Evolutionary conservation across 805 yeast species (phyloP).

Genomic region (Metschnikowia aberdeeniae): DNA sequence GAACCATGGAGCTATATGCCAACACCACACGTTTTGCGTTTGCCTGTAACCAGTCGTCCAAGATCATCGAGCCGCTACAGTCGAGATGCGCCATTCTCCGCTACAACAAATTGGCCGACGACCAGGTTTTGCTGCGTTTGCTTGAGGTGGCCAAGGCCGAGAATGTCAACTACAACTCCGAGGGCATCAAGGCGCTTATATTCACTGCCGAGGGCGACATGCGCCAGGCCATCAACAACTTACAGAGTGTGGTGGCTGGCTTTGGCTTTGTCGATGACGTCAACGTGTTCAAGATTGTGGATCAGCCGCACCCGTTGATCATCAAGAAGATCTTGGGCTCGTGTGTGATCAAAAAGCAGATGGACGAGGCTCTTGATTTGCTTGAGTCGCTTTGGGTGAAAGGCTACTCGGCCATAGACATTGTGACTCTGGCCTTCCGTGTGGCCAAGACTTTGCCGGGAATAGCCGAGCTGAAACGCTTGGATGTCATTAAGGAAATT

Average conservation of each 20-base stretch:
- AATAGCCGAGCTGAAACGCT: slow-evolving; percentile 60
- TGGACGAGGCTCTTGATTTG: slow-evolving; percentile 63
- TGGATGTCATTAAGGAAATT: slow-evolving; percentile 78
- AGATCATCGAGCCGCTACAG: slow-evolving; percentile 94
- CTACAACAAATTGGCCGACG: slow-evolving; percentile 75
- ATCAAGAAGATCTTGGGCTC: slow-evolving; percentile 59
- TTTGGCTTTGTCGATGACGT: slow-evolving; percentile 87
- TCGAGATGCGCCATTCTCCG: slow-evolving; percentile 93
- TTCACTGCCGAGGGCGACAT: slow-evolving; percentile 98
- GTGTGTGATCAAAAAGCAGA: slow-evolving; percentile 34
- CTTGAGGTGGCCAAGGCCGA: slow-evolving; percentile 68
- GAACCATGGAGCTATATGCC: slow-evolving; percentile 95
- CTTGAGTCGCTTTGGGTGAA: slow-evolving; percentile 75
- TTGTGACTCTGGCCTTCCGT: slow-evolving; percentile 83
- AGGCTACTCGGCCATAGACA: slow-evolving; percentile 92
- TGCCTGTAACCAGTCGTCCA: slow-evolving; percentile 92
- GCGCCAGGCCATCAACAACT: slow-evolving; percentile 95
- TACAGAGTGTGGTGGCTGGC: slow-evolving; percentile 93
- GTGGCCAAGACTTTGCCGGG: slow-evolving; percentile 76
- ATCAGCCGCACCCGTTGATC: slow-evolving; percentile 90
- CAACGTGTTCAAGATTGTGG: slow-evolving; percentile 92
- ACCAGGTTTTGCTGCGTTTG: slow-evolving; percentile 75
- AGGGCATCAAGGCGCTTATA: slow-evolving; percentile 87
- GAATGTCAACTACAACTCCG: slow-evolving; percentile 73
- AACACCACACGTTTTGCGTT: slow-evolving; percentile 96